These are phyloP conservation scores for Plenodomus biglobosus DNA, from an alignment of 2,329 filamentous ascomycete species.

Conservation along the genomic window DNA sequence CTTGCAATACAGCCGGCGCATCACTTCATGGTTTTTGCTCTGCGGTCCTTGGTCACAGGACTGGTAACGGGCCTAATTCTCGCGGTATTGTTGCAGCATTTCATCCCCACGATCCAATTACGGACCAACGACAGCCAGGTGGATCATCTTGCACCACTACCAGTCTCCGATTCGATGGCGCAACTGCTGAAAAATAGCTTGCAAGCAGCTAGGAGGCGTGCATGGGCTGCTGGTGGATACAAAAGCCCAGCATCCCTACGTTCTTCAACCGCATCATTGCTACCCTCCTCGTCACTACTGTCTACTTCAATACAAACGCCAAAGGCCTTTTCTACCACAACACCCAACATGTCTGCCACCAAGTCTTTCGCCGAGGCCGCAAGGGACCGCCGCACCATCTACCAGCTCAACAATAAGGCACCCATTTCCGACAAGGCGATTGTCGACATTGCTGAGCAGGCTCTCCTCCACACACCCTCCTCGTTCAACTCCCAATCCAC, in stretches of 20 bases:
- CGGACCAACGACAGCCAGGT: slow-evolving; percentile 8
- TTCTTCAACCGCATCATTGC: slow-evolving; percentile 4
- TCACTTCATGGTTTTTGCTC: slow-evolving; percentile 21
- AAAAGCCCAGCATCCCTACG: slow-evolving; percentile 17
- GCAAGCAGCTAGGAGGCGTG: slow-evolving; percentile 29
- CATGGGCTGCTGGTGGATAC: slow-evolving; percentile 18
- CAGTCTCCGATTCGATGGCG: slow-evolving; percentile 27
- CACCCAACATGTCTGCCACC: slow-evolving; percentile 41
- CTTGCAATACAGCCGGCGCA: slow-evolving; percentile 6
- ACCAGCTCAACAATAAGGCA: slow-evolving; percentile 66
- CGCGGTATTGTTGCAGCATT: slow-evolving; percentile 27
- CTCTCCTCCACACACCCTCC: slow-evolving; percentile 70
- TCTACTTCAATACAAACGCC: slow-evolving; percentile 6
- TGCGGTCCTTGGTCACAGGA: slow-evolving; percentile 25
- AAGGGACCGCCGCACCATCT: slow-evolving; percentile 69
- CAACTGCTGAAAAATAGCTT: slow-evolving; percentile 39
- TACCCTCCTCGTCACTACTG: slow-evolving; percentile 4
- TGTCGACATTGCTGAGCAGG: slow-evolving; percentile 61
- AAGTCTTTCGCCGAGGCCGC: slow-evolving; percentile 63
- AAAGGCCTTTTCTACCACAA: slow-evolving; percentile 17
- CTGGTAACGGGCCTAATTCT: slow-evolving; percentile 32
- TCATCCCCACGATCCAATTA: slow-evolving; percentile 21
- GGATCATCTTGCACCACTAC: slow-evolving; percentile 12
- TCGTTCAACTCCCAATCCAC: slow-evolving; percentile 90
- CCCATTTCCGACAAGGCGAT: slow-evolving; percentile 61